A percentile compares a stretch with the other conserved stretches of the same genome.
Evolutionary conservation across 345 rosid species (phyloP).

Genomic region (Garcia nutans): DNA sequence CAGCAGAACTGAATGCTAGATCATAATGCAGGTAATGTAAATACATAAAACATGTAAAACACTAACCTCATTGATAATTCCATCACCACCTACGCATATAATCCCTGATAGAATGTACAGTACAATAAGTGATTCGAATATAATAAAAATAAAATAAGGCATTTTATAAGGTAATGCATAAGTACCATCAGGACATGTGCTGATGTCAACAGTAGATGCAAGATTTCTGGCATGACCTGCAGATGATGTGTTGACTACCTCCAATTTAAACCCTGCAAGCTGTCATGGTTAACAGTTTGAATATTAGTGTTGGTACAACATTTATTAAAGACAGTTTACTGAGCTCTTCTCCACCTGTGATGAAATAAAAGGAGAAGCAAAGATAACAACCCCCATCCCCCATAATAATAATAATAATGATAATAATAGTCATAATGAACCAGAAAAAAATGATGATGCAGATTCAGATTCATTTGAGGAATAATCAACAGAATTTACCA

Average conservation of each 20-base stretch:
- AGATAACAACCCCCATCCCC: background rate
- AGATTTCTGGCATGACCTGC: conserved; percentile 91
- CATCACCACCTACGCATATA: conserved; percentile 97
- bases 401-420: background rate
- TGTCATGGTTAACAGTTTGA: conserved; percentile 42
- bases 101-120: conserved; percentile 58
- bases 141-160: conserved; percentile 12
- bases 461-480: background rate
- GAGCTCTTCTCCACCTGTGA: background rate
- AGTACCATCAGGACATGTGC: conserved; percentile 88
- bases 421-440: too few species aligned
- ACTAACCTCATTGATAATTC: conserved; percentile 94
- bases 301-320: conserved; percentile 1
- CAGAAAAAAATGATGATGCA: background rate
- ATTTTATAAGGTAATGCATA: conserved; percentile 19
- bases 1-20: background rate
- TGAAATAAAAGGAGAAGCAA: background rate
- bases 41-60: conserved; percentile 7
- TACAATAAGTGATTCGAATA: conserved; percentile 17
- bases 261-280: conserved; percentile 96
- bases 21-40: background rate
- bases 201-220: conserved; percentile 85
- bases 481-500: background rate
- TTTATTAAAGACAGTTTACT: background rate
- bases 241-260: conserved; percentile 81